phyloP scores from a whole-genome alignment of 148 eudicot genomes.

The Limonium bicolor region DNA sequence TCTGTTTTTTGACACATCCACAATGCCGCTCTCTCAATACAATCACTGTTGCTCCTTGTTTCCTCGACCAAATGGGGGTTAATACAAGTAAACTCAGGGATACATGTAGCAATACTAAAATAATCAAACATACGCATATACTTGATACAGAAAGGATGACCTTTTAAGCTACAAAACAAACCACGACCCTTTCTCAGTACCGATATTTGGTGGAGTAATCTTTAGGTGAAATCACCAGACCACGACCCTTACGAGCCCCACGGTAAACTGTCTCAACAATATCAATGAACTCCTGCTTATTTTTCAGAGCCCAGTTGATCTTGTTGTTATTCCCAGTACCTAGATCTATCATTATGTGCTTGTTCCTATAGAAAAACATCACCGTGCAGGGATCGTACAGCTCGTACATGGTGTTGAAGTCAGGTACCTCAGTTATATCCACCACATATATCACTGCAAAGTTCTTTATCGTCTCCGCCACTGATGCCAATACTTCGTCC shows the following conservation, averaged over 20 bases:
- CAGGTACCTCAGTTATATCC: constrained; percentile 7
- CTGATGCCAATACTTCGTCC: constrained; percentile 6
- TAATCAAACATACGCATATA: too few relatives aligned
- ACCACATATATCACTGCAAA: constrained; percentile 7
- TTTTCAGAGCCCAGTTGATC: constrained; percentile 7
- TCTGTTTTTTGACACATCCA: too few relatives aligned
- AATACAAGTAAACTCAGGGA: too few relatives aligned
- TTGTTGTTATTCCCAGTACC: constrained; percentile 7
- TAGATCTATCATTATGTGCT: constrained; percentile 6
- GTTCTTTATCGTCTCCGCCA: constrained; percentile 6
- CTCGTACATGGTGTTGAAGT: constrained; percentile 7
- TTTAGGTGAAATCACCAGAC: constrained; percentile 6
- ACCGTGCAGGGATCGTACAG: constrained; percentile 4
- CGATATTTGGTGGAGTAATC: constrained; percentile 7
- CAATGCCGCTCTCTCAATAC: too few relatives aligned
- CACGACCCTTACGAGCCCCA: constrained; percentile 5
- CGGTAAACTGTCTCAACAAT: constrained; percentile 6
- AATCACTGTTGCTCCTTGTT: too few relatives aligned
- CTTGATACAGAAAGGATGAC: too few relatives aligned
- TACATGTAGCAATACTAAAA: too few relatives aligned
- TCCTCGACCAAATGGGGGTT: too few relatives aligned
- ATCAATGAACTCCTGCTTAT: constrained; percentile 5
- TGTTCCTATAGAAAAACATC: constrained; percentile 6
- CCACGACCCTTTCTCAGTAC: too few relatives aligned
- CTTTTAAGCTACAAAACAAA: too few relatives aligned